phyloP scores from a whole-genome alignment of 345 rosid genomes.

The Diplotaxis tenuifolia region DNA sequence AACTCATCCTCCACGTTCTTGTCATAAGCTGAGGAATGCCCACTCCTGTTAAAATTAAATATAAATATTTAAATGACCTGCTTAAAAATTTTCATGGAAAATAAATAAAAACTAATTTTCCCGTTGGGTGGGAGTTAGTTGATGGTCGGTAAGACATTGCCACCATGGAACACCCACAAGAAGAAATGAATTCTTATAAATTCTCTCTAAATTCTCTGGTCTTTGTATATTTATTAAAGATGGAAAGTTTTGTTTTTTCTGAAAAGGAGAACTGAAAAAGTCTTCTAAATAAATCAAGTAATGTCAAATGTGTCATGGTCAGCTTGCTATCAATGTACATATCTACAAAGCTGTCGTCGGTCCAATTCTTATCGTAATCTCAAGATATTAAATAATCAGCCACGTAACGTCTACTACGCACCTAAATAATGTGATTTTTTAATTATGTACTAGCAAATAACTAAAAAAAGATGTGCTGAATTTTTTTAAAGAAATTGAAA shows the following conservation, averaged over 20 bases:
- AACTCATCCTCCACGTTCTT: slow-evolving; percentile 76
- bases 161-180: slow-evolving; percentile 5
- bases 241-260: slow-evolving; percentile 5
- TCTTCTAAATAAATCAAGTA: neutral
- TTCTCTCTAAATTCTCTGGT: neutral
- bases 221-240: slow-evolving; percentile 12
- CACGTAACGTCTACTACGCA: slow-evolving; percentile 19
- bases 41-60: slow-evolving; percentile 39
- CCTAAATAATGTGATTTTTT: neutral
- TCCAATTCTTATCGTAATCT: slow-evolving; percentile 32
- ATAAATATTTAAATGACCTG: neutral
- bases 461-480: neutral
- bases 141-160: slow-evolving; percentile 14
- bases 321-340: neutral
- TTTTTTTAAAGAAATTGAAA: neutral
- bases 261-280: neutral
- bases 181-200: neutral
- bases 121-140: slow-evolving; percentile 28
- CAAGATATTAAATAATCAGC: neutral
- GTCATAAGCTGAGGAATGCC: slow-evolving; percentile 64
- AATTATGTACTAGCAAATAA: neutral
- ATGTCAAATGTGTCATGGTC: slow-evolving; percentile 29
- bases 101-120: neutral
- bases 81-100: neutral
- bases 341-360: slow-evolving; percentile 31